Evolutionary conservation across 805 yeast genomes (phyloP), one percentile per base, ranked within the genome.

Genomic region (Candida yuanshanica): DNA sequence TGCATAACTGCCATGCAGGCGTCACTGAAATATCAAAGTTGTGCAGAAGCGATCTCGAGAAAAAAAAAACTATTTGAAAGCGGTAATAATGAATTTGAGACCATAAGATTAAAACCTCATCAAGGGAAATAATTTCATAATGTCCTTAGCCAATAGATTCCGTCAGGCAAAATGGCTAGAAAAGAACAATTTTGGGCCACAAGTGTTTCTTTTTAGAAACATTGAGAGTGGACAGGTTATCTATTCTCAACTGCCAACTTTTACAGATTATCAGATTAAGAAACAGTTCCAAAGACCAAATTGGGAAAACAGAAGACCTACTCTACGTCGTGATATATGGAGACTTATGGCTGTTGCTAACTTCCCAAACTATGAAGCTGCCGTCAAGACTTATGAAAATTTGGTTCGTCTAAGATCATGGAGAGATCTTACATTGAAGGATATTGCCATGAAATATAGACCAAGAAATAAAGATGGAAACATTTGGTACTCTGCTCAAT

Each of bases 201-300:
- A 83, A 56, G 83, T 90, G 11, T 86, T 74, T 57, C 64, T 88
- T 33, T 91, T 85, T 69, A 77, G 93, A 59, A 89, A 90, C 68
- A 63, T 87, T 37, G 93, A 87, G 65, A 73, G 83, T 32, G 97
- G 96, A 5, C 96, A 90, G 68, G 95, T 89, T 16, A 63, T 87
- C 10, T 90, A 88, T 61, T 81, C 96, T 6, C 96, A 90, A 64
- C 75, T 84, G 11, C 93, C 96, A 31, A 71, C 69, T 44, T 70
- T 81, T 66, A 40, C 74, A 47, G 65, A 52, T 22, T 56, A 55
- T 41, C 61, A 52, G 44, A 50, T 62, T 45, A 75, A 74, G 47
- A 72, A 65, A 50, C 93, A 83, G 66, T 87, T 84, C 60, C 74
- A 72, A 47, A 72, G 86, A 56, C 95, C 96, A 35, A 86, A 88